Evolutionary conservation across 805 yeast genomes (phyloP), one percentile per base, ranked within the genome.

Genomic region (Candida tibetensis): DNA sequence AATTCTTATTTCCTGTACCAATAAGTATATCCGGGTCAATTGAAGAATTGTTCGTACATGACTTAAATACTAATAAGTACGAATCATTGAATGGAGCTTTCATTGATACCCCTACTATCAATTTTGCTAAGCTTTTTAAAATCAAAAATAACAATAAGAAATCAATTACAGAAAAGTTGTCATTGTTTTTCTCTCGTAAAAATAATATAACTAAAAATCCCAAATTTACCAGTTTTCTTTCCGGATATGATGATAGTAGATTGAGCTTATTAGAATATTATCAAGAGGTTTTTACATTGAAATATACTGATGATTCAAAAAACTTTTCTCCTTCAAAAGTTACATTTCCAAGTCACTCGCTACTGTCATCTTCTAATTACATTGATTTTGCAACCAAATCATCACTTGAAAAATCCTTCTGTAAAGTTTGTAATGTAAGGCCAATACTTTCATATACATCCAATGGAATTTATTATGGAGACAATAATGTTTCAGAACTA

Each of bases 1-100:
- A 40, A 17, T 36, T 40, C 26, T 25, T 40, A 16, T 36, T 40
- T 21, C 19, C 40, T 3, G 18, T 40, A 9, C 40, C 44, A 1
- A 23, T n/a, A 5, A 12, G 36, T 10, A 21, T 40, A 9, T 17
- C 34, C 16, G 30, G 23, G 9, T 40, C 40, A 3, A 16, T 36
- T 4, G 37, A 36, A 27, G 31, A 36, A 13, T 32, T 40, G 28
- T 40, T 40, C 22, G 22, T 36, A n/a, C 14, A 14, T 14, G 27
- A 36, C 26, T 16, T 40, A 4, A 39, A 39, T 15, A 21, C 13
- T 5, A 17, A 17, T n/a, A 32, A 32, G 19, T 32, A 13, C 29
- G 40, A 40, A 15, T 36, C 32, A 4, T 32, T 36, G 25, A 36
- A 36, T 30, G 25, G 30, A 14, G 18, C 19, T 4, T 21, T n/a